Percentiles rank a stretch among this genome's conserved stretches.
Conservation (phyloP, 2,329 filamentous ascomycete species). For the Phyllosticta ampelicida region DNA sequence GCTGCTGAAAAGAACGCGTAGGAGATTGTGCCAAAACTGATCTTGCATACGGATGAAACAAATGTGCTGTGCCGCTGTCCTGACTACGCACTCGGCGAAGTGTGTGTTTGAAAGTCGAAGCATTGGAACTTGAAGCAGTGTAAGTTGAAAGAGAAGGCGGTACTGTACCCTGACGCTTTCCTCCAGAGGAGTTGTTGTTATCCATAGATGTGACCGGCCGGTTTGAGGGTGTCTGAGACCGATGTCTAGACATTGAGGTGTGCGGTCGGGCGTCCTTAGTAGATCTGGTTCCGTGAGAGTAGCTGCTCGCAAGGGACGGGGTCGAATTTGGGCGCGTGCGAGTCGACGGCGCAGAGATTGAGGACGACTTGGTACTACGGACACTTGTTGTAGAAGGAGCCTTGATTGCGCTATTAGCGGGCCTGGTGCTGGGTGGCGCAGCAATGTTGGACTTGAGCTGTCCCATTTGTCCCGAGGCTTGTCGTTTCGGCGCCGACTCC, state of each 20-base stretch:
- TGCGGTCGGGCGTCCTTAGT: constrained; percentile 38
- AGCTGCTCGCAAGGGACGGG: constrained; percentile 46
- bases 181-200: constrained; percentile 23
- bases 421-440: constrained; percentile 33
- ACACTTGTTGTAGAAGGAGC: constrained; percentile 33
- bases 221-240: constrained; percentile 28
- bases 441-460: constrained; percentile 34
- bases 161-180: constrained; percentile 36
- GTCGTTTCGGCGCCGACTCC: constrained; percentile 40
- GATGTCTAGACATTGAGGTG: constrained; percentile 36
- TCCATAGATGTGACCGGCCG: constrained; percentile 30
- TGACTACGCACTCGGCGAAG: background rate
- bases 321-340: constrained; percentile 17
- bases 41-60: background rate
- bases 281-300: constrained; percentile 43
- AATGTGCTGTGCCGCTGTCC: background rate
- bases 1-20: background rate
- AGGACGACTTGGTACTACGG: constrained; percentile 26
- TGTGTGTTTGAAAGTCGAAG: background rate
- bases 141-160: constrained; percentile 29
- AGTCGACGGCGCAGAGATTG: constrained; percentile 30
- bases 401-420: constrained; percentile 33
- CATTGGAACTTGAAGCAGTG: background rate
- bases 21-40: background rate
- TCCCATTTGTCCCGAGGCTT: constrained; percentile 37